These are phyloP conservation scores for Pseudogymnoascus sp. DNA, from an alignment of 2,329 filamentous ascomycete genomes.

Conservation along the genomic window DNA sequence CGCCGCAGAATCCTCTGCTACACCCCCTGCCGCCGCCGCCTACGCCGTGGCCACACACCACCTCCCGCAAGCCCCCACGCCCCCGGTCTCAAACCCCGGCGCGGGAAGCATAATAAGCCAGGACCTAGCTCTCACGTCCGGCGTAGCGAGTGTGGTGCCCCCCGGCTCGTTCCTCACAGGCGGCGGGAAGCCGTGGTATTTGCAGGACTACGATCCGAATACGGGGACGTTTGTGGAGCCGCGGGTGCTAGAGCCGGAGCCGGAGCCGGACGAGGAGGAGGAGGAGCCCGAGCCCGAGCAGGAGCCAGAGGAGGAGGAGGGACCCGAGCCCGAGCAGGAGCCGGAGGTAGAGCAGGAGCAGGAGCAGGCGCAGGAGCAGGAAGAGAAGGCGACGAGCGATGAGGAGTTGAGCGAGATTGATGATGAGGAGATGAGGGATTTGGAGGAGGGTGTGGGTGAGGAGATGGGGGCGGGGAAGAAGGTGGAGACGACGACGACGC, in stretches of 20 bases:
- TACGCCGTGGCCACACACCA: constrained; percentile 27
- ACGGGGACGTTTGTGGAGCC: not conserved
- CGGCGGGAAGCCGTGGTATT: constrained; percentile 84
- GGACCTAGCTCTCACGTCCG: constrained; percentile 17
- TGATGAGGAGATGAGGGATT: constrained; percentile 76
- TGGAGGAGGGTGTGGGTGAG: constrained; percentile 34
- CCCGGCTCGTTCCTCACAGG: constrained; percentile 48
- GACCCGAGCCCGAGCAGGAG: not conserved
- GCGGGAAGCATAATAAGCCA: constrained; percentile 9
- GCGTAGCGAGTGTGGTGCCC: not conserved
- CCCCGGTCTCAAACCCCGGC: constrained; percentile 54
- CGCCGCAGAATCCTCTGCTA: constrained; percentile 29
- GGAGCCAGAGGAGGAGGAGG: constrained; percentile 34
- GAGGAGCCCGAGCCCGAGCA: not conserved
- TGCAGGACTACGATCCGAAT: constrained; percentile 66
- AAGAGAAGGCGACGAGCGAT: constrained; percentile 59
- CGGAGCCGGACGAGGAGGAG: not conserved
- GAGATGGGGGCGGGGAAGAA: constrained; percentile 11
- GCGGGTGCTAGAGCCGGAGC: not conserved
- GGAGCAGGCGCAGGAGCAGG: constrained; percentile 66
- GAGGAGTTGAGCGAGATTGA: constrained; percentile 89
- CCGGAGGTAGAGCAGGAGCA: constrained; percentile 72
- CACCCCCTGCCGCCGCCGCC: constrained; percentile 40
- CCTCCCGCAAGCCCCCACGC: constrained; percentile 48
- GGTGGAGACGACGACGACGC: not conserved